Evolutionary conservation across 202 grass and related monocot genomes (phyloP).

Genomic region (Cymbopogon flexuosus): DNA sequence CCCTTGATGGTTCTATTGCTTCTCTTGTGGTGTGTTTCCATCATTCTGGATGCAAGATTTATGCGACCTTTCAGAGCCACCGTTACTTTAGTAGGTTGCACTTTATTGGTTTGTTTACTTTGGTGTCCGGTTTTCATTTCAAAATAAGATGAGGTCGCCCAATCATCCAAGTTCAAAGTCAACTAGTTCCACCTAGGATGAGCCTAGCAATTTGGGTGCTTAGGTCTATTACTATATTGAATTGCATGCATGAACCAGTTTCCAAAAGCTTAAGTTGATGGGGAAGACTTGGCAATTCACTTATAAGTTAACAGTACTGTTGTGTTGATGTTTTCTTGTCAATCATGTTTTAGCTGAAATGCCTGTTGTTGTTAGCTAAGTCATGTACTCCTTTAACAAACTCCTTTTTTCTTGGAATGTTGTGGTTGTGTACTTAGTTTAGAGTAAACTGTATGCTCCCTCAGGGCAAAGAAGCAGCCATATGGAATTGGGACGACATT

Average conservation of each 20-base stretch:
- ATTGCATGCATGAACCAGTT: too few species aligned
- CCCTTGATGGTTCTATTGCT: slow-evolving; percentile 26
- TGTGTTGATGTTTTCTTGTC: not conserved
- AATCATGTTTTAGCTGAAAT: not conserved
- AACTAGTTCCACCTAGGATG: too few species aligned
- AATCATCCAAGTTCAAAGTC: too few species aligned
- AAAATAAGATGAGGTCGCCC: not conserved
- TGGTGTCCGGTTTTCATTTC: not conserved
- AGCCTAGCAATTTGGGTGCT: too few species aligned
- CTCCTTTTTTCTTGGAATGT: not conserved
- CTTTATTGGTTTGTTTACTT: not conserved
- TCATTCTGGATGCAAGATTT: slow-evolving; percentile 22
- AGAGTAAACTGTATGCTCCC: slow-evolving; percentile 21
- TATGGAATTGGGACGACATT: slow-evolving; percentile 40
- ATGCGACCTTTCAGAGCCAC: not conserved
- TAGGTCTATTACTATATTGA: too few species aligned
- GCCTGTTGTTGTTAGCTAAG: not conserved
- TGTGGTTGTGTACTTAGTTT: slow-evolving; percentile 4
- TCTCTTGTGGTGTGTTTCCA: slow-evolving; percentile 31
- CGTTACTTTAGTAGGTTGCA: not conserved
- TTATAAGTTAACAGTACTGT: not conserved
- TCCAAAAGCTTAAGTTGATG: too few species aligned
- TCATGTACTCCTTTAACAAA: not conserved
- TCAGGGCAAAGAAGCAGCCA: slow-evolving; percentile 43
- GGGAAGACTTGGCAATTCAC: too few species aligned